Base-by-base conservation (phyloP, 352 stramenopile species). In the Plasmopara halstedii region DNA sequence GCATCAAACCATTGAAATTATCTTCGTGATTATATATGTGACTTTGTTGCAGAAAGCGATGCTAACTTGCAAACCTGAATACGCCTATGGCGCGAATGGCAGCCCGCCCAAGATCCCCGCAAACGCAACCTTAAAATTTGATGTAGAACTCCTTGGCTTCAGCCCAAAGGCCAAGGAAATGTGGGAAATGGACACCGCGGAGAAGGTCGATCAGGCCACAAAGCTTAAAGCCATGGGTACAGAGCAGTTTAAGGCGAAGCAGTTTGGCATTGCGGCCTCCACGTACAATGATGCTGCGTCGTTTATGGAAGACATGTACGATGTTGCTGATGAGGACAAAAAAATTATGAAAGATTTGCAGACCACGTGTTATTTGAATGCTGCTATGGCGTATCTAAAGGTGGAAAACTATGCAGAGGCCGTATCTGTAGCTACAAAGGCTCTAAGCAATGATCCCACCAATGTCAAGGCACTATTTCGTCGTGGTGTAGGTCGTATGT, bases 341-440 rank as follows among this genome's bases (percentile, higher is more conserved):
- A 63, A 70, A 47, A 67, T 67, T 39, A 88, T 94, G 75, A 87
- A 94, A 64, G 72, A 87, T 37, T 61, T 90, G 44, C 81, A 94
- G 60, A 92, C 79, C 20, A 95, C 95, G 32, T 88, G 80, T 55
- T 88, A 84, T 52, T 56, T 98, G 25, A 98, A 98, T 63, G 81
- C 83, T 19, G 89, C 92, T 23, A 97, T 98, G 91, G 95, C 85
- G 56, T 92, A 85, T 55, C 66, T 98, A n/a, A 98, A 98, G 70
- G 63, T 73, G 17, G 73, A 88, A 44, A 67, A 95, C 52, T 98
- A 91, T 62, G 38, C 81, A 0, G 88, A 96, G 44, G 85, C 89
- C n/a, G 74, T 89, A n/a, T 61, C 77, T 2, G 44, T 79, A 18
- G 76, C 79, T 17, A 71, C 69, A 0, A 93, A 95, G 67, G 83